Base-by-base conservation (phyloP, 805 yeast genomes). In the Sugiyamaella chiloensis region DNA sequence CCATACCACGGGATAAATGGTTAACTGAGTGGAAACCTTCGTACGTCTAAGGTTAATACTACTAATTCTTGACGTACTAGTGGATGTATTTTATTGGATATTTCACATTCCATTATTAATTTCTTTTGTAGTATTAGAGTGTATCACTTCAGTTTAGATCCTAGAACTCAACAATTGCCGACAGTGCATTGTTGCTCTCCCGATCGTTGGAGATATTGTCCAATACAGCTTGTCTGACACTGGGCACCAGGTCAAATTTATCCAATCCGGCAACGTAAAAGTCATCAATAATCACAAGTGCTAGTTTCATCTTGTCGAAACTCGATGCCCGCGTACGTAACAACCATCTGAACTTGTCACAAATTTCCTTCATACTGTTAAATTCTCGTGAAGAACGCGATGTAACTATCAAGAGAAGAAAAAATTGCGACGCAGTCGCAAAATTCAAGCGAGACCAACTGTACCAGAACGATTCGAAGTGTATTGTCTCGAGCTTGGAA, bases 1-100 rank as follows among this genome's bases (percentile, higher is more conserved):
- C 40, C 12, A 36, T 14, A 11, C 40, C 40, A 17, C 20, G 23
- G 21, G 40, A 23, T 16, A 40, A 24, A 4, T 40, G 43, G 43
- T 16, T 40, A 23, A 21, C 43, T 17, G 43, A 40, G 24, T 40
- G 43, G 43, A 19, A 32, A 3, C 43, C 43, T 3, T 17, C 21
- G 5, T 40, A 40, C 23, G 19, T n/a, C n/a, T n/a, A n/a, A n/a
- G n/a, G n/a, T n/a, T n/a, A n/a, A n/a, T n/a, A n/a, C n/a, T n/a
- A n/a, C n/a, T n/a, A n/a, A n/a, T n/a, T n/a, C n/a, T n/a, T n/a
- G n/a, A n/a, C n/a, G n/a, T n/a, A n/a, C n/a, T n/a, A n/a, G n/a
- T n/a, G n/a, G n/a, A n/a, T n/a, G n/a, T n/a, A n/a, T n/a, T n/a
- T n/a, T n/a, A n/a, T n/a, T n/a, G n/a, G n/a, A n/a, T n/a, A n/a